Conservation (phyloP, 2,329 filamentous ascomycete species). For the Sporothrix protearum region DNA sequence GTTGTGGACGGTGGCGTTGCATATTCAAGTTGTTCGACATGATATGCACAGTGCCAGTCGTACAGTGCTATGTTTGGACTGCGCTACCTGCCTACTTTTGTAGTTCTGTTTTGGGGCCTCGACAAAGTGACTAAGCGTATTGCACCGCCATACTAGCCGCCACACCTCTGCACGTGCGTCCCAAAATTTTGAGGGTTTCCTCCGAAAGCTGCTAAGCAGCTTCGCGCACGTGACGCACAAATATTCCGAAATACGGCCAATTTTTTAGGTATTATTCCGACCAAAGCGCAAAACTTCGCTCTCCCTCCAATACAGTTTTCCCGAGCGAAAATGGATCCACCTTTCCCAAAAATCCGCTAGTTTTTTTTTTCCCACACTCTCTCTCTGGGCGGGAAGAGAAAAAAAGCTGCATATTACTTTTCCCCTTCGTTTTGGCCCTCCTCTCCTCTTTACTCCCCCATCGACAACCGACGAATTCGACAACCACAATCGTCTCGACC, state of each 20-base stretch:
- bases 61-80: conserved; percentile 7
- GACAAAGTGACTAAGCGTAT: not conserved
- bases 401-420: conserved; percentile 17
- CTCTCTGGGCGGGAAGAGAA: not conserved
- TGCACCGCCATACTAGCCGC: conserved; percentile 9
- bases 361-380: conserved; percentile 21
- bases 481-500: conserved; percentile 23
- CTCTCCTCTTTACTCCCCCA: conserved; percentile 8
- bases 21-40: not conserved
- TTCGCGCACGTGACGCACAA: conserved; percentile 19
- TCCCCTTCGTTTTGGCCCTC: not conserved
- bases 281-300: not conserved
- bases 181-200: not conserved
- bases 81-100: no score
- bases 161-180: not conserved
- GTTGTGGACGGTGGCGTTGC: conserved; percentile 8
- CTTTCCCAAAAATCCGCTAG: conserved; percentile 8
- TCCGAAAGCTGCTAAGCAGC: not conserved
- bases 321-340: conserved; percentile 1
- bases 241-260: not conserved
- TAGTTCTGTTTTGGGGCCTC: not conserved
- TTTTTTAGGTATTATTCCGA: conserved; percentile 15
- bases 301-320: not conserved
- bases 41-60: not conserved
- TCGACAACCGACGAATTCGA: conserved; percentile 30